Evolutionary conservation across 2,329 filamentous ascomycete species (phyloP).

Genomic region (Diatrype stigma): DNA sequence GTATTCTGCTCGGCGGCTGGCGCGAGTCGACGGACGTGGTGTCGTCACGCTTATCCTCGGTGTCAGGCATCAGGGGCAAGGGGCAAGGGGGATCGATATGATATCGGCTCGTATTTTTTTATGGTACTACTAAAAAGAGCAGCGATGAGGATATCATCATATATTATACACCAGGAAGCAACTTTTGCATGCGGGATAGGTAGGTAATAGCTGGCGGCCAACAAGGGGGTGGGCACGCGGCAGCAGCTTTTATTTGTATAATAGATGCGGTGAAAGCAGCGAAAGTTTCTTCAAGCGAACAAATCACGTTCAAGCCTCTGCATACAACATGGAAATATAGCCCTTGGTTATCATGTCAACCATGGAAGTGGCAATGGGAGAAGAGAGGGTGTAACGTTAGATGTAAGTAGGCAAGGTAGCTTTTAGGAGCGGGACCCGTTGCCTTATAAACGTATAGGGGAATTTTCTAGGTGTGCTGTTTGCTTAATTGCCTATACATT

Average conservation of each 20-base stretch:
- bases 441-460: neutral
- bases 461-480: neutral
- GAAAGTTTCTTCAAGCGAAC: too few species aligned
- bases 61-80: neutral
- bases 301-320: too few species aligned
- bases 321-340: too few species aligned
- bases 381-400: neutral
- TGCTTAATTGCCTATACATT: neutral
- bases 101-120: neutral
- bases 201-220: too few species aligned
- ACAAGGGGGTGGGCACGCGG: too few species aligned
- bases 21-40: neutral
- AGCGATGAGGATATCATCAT: neutral
- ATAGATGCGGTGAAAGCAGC: too few species aligned
- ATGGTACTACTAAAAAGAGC: neutral
- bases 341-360: too few species aligned
- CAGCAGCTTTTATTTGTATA: too few species aligned
- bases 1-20: neutral
- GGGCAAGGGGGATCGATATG: too few species aligned
- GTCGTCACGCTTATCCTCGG: neutral
- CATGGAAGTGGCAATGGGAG: neutral
- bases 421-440: neutral
- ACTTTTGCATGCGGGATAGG: too few species aligned
- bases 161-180: neutral
- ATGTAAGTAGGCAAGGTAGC: too few species aligned